Evolutionary conservation across 73 alveolate genomes (phyloP), one percentile per base, ranked within the genome.

Genomic region (Stentor coeruleus): DNA sequence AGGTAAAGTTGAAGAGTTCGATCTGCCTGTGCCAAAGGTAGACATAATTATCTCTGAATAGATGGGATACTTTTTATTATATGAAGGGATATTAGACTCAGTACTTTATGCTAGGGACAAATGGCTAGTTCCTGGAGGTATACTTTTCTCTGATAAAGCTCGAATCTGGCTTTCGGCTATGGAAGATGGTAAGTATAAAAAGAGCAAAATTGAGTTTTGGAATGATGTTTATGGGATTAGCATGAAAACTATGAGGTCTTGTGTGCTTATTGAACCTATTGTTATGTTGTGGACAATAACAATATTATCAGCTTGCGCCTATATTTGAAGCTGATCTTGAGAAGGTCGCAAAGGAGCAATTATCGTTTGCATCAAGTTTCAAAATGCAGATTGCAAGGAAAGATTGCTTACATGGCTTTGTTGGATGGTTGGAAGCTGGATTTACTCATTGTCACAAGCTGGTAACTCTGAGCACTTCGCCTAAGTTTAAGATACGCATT

Each of bases 41-140:
- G 99, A 96, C 85, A 94, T 95, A 36, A 94, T 95, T 79, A 85
- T 95, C 77, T 92, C 98, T 59, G 99, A 96, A 84, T 96, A 98
- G 98, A 96, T 96, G 99, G 99, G 98, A 66, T 96, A 93, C 86
- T 96, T 93, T 86, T 84, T 94, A 58, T 86, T 96, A 3, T 93
- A 91, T 86, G 99, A 96, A 90, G 91, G 98, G 3, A 94, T 96
- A 98, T 72, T 96, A 37, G 98, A 96, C 86, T 86, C 98, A 49
- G 98, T 96, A n/a, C 59, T 96, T 26, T 89, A 37, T 60, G 99
- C 99, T 15, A 93, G 99, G 87, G 98, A 96, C 76, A 92, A 90
- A 74, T 94, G 96, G 95, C 89, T 94, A 49, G 83, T 83, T 58
- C 81, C 90, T 74, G 97, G 91, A 28, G 89, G 90, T 26, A 58